Evolutionary conservation across 2,329 filamentous ascomycete species (phyloP).

Genomic region (Podosphaera fusca): DNA sequence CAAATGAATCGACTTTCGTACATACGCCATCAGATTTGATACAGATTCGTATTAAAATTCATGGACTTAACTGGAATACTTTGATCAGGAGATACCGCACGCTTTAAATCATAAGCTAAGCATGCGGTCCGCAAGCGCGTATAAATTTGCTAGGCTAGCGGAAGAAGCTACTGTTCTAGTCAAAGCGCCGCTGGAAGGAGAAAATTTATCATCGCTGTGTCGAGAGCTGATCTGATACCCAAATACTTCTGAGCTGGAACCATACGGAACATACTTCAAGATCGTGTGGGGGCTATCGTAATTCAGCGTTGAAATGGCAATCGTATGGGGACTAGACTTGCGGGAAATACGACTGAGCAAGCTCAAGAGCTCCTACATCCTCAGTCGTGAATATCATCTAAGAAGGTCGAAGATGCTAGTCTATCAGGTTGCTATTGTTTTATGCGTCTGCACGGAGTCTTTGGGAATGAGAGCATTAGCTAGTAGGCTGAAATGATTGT

Average conservation of each 20-base stretch:
- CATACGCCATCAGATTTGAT: no score
- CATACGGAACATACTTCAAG: no score
- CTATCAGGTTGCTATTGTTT: constrained; percentile 34
- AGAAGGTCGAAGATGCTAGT: constrained; percentile 34
- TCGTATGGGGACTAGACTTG: constrained; percentile 34
- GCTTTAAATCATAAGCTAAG: no score
- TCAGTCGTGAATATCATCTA: constrained; percentile 28
- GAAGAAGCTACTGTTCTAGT: no score
- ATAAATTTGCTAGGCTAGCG: no score
- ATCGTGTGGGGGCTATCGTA: no score
- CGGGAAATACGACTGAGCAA: constrained; percentile 33
- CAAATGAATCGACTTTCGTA: no score
- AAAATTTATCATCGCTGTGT: constrained; percentile 3
- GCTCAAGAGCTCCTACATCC: constrained; percentile 35
- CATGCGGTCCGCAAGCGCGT: no score
- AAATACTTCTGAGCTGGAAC: no score
- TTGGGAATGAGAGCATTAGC: constrained; percentile 30
- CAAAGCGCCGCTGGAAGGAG: not conserved
- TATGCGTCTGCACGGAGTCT: constrained; percentile 31
- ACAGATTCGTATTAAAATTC: no score
- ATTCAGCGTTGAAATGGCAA: constrained; percentile 16
- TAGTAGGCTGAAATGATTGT: constrained; percentile 17
- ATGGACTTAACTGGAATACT: no score
- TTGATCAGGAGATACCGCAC: no score
- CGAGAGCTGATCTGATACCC: not conserved